Evolutionary conservation across 148 eudicot genomes (phyloP), one percentile per base, ranked within the genome.

Genomic region (Cornus controversa): DNA sequence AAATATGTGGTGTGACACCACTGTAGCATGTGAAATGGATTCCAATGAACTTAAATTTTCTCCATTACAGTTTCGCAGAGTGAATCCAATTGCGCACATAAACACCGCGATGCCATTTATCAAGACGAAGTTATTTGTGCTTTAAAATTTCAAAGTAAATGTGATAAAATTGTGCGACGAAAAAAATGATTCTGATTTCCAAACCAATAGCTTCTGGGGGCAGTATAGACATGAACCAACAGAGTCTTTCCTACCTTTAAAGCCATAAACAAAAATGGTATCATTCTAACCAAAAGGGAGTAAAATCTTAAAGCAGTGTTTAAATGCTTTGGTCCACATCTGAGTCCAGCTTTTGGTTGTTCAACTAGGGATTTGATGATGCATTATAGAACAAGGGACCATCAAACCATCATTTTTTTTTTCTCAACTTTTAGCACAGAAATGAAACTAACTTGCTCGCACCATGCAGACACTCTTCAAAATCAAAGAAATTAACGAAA

Each of bases 381-480:
- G 68, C 65, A 42, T 37, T 37, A 27, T 10, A 69, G 53, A 18
- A 64, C 23, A 60, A 71, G 22, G 8, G 40, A 60, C 25, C 70
- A 27, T 22, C 58, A 70, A 58, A 27, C 11, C 67, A 54, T 53
- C 69, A n/a, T 26, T 8, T 60, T 58, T 60, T 58, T 58, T 58
- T 25, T 24, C 23, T n/a, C 25, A 53, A 23, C 75, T 63, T 36
- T 74, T 62, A 24, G 54, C 65, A 36, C 42, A 65, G 10, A 66
- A 66, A 72, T 72, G 74, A 13, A 69, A 34, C 36, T 37, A 37
- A 85, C 88, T 90, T 90, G 84, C 98, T 94, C 90, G 94, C 98
- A 92, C 89, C 97, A 92, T 94, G 84, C 90, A n/a, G 84, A 94
- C 98, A 92, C 86, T 94, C 97, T 80, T 94, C 97, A 77, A 94